Percentiles rank a stretch among this genome's conserved stretches.
phyloP scores from a whole-genome alignment of 2,329 filamentous ascomycete species.

The Talaromyces rugulosus region DNA sequence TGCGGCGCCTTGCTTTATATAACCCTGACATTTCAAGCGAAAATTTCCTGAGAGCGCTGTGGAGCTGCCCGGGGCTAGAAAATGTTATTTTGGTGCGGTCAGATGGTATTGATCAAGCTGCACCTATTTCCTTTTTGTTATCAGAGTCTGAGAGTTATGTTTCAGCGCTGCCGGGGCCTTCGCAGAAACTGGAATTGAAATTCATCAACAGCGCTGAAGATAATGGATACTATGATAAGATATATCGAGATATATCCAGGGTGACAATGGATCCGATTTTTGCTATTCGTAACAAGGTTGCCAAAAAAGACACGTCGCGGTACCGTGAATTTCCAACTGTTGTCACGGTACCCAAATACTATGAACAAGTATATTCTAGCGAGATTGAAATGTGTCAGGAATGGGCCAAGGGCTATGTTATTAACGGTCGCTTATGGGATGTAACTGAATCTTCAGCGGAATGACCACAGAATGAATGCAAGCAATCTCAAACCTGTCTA shows the following conservation, averaged over 20 bases:
- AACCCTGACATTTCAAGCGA: neutral
- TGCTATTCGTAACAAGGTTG: neutral
- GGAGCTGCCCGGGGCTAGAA: neutral
- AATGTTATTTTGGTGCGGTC: neutral
- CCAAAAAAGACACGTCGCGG: neutral
- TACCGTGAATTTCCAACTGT: neutral
- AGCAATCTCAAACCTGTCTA: neutral
- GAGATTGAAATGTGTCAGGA: neutral
- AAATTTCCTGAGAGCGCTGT: neutral
- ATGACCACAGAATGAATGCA: neutral
- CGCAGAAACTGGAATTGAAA: neutral
- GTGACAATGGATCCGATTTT: neutral
- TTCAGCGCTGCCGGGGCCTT: neutral
- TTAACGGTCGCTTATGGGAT: neutral
- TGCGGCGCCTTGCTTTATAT: neutral
- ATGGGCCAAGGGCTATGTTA: neutral
- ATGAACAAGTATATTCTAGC: neutral
- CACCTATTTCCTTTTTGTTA: neutral
- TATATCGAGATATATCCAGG: too few relatives aligned
- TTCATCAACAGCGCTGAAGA: neutral
- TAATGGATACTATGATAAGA: neutral
- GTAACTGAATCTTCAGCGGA: neutral
- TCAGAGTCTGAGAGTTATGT: neutral
- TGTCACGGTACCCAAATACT: neutral
- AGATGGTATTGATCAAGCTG: neutral